These are phyloP conservation scores for Ostreobium quekettii DNA, from an alignment of 139 green algal genomes.

Conservation along the genomic window DNA sequence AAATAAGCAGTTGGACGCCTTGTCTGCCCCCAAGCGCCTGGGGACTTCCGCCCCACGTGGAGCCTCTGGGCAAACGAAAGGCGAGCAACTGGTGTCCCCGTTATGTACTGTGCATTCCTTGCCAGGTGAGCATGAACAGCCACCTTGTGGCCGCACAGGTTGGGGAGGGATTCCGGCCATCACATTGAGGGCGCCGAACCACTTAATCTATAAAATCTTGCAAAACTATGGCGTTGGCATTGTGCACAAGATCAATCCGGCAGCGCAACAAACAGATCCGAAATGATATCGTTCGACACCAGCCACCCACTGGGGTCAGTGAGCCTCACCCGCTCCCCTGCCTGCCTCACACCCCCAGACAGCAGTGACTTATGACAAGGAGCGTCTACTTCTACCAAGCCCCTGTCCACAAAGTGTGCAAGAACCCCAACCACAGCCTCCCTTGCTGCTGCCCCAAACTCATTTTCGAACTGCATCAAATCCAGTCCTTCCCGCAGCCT, in stretches of 20 bases:
- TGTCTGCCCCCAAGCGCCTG: too few relatives aligned
- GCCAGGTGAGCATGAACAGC: too few relatives aligned
- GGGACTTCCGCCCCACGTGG: too few relatives aligned
- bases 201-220: too few relatives aligned
- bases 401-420: constrained; percentile 21
- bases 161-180: too few relatives aligned
- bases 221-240: too few relatives aligned
- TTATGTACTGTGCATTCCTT: too few relatives aligned
- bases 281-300: constrained; percentile 77
- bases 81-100: too few relatives aligned
- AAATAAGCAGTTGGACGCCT: too few relatives aligned
- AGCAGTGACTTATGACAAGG: constrained; percentile 6
- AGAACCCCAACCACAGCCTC: constrained; percentile 25
- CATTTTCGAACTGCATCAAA: constrained; percentile 28
- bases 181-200: too few relatives aligned
- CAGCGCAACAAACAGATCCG: constrained; percentile 66
- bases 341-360: background rate
- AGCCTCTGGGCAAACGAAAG: too few relatives aligned
- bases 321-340: constrained; percentile 35
- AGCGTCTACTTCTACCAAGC: constrained; percentile 19
- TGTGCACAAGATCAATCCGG: constrained; percentile 9
- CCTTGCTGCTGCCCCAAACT: constrained; percentile 30
- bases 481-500: constrained; percentile 64
- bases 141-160: too few relatives aligned
- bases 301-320: constrained; percentile 76